Evolutionary conservation across 2,329 filamentous ascomycete species (phyloP), one percentile per base, ranked within the genome.

Genomic region (Fusarium mangiferae): DNA sequence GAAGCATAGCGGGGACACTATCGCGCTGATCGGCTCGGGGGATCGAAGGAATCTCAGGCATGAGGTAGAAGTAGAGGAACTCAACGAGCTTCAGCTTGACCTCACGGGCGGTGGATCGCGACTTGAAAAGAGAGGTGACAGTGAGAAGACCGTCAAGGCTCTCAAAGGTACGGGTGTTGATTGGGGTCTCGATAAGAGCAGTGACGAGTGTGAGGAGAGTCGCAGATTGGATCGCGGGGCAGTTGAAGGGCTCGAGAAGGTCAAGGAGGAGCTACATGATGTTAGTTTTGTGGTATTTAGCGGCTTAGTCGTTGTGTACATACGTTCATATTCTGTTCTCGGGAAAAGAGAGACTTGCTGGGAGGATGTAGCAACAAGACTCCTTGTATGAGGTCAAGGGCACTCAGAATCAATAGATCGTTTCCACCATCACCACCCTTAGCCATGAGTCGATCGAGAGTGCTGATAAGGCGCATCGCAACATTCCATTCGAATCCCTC

Each of bases 401-500:
- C 92, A 75, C 93, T 93, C 77, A 98, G 89, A 77, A 98, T 97
- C 78, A 98, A 88, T 68, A 96, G 85, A 81, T 98, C 95, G 80
- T 96, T 96, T 75, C 94, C 91, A 45, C 93, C 94, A 78, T 95
- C 92, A 81, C 90, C 92, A 59, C 92, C 91, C 85, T 94, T 94
- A 49, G 94, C 94, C 79, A 98, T 88, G 55, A 98, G 88, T 66
- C 94, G 89, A 82, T 98, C 95, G 48, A 98, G 90, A 64, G 94
- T 97, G 60, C 92, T 91, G 70, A 98, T 92, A 69, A 98, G 88
- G 69, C 95, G 91, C 84, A 94, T 91, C 20, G 94, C 92, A 62
- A 98, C 94, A 84, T 99, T 99, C 93, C 95, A 98, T 85, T 98
- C 94, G 81, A 99, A 99, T 6, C 95, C 94, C 80, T 98, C 95